Base-by-base conservation (phyloP, 106 monocot genomes). In the Dioscorea zingiberensis region DNA sequence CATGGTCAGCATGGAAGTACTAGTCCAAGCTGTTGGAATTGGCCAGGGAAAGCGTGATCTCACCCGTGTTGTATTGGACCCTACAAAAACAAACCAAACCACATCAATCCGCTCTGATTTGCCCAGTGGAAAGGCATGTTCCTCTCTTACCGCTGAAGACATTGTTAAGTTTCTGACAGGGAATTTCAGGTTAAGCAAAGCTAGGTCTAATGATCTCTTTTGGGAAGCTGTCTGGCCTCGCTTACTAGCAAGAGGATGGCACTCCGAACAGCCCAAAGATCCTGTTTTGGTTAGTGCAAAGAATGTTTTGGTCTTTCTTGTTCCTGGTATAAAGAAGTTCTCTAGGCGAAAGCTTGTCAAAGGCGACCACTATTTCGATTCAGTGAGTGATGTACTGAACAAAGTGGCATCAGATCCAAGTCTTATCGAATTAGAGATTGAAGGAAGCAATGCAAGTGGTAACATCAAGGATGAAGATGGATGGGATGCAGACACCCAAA, bases 211-310 rank as follows among this genome's bases (percentile, higher is more conserved):
- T 75, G 94, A 95, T 81, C 75, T 95, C 9, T 95, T 95, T 65
- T 91, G 94, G 91, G 94, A 95, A 64, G 91, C 94, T 13, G 83
- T 95, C 11, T 95, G 94, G 94, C 95, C 95, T 49, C 87, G 95
- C 21, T 63, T 97, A 53, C 91, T 97, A 18, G 83, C 73, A 47
- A 77, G 76, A 62, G 91, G 91, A 0, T 97, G 95, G 95, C 91
- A 85, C 26, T 85, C 83, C 3, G 87, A 83, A 48, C 91, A 97
- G 66, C 91, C 91, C 15, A 88, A 85, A 67, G 70, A 87, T 71
- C 22, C 47, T 15, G 44, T 18, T 8, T 64, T 54, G 48, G 27
- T 64, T 25, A 7, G 69, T 27, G 71, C 80, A 1, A 87, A 76
- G 61, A 60, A 80, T 44, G 27, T 66, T 28, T 68, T 90, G 58